A percentile compares a stretch with the other conserved stretches of the same genome.
Conservation (phyloP, 2,329 filamentous ascomycete species). For the Fusarium paranaense region DNA sequence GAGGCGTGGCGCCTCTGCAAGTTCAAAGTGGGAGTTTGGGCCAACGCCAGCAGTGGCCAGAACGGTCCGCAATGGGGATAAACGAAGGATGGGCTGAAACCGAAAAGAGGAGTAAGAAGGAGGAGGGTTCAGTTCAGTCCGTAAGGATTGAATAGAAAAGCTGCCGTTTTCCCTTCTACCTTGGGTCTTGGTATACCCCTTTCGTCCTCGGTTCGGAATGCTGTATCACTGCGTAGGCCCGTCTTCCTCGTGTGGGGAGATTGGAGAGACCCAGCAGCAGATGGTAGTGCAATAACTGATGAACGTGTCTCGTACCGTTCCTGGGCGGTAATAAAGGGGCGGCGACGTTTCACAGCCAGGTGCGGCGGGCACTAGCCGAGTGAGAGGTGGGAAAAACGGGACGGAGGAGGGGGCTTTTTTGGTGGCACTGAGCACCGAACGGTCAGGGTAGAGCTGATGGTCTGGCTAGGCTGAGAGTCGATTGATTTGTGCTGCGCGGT, state of each 20-base stretch:
- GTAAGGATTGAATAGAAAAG: neutral
- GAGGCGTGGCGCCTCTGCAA: conserved; percentile 27
- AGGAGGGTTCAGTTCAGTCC: neutral
- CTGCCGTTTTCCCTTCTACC: neutral
- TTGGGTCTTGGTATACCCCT: neutral
- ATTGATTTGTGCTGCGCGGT: conserved; percentile 6
- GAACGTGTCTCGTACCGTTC: conserved; percentile 2
- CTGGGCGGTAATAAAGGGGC: conserved; percentile 36
- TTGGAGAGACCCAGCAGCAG: conserved; percentile 12
- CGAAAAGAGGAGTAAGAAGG: neutral
- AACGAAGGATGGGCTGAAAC: conserved; percentile 12
- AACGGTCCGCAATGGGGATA: conserved; percentile 24
- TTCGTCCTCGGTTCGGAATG: conserved; percentile 1
- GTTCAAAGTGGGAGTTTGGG: conserved; percentile 11
- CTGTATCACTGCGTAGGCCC: neutral
- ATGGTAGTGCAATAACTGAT: conserved; percentile 4
- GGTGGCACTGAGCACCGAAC: conserved; percentile 32
- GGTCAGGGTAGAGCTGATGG: conserved; percentile 21
- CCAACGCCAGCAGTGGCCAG: conserved; percentile 39
- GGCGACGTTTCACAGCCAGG: conserved; percentile 44
- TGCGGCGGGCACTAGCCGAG: conserved; percentile 38
- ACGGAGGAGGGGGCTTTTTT: conserved; percentile 28
- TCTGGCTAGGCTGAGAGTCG: conserved; percentile 10
- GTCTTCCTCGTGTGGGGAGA: conserved; percentile 32
- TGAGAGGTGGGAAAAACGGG: conserved; percentile 1